Evolutionary conservation across 345 rosid genomes (phyloP).

Genomic region (Laguncularia racemosa): DNA sequence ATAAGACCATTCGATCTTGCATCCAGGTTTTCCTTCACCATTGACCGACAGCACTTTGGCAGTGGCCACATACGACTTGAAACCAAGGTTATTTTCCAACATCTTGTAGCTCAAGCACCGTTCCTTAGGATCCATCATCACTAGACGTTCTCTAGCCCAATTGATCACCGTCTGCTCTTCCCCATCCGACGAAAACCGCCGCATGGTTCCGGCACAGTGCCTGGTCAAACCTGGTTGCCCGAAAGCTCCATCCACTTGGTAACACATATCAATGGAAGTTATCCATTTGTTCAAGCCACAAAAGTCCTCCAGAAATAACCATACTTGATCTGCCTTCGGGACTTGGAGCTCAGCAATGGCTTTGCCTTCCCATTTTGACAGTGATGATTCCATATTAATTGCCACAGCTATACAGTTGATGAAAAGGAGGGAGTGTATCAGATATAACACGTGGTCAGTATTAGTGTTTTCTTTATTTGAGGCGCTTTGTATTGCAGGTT

Average conservation of each 20-base stretch:
- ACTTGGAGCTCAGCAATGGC: conserved; percentile 4
- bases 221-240: conserved; percentile 15
- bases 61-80: neutral
- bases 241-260: conserved; percentile 3
- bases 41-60: neutral
- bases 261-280: neutral
- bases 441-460: too few relatives aligned
- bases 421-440: too few relatives aligned
- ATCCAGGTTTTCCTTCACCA: neutral
- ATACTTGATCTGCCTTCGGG: conserved; percentile 12
- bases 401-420: too few relatives aligned
- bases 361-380: conserved; percentile 12
- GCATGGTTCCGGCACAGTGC: neutral
- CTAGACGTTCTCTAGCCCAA: conserved; percentile 4
- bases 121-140: neutral
- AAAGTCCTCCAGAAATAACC: conserved; percentile 17
- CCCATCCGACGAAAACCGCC: neutral
- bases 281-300: conserved; percentile 7
- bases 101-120: neutral
- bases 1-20: conserved; percentile 3
- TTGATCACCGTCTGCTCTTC: neutral
- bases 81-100: neutral
- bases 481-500: too few relatives aligned
- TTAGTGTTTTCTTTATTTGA: too few relatives aligned
- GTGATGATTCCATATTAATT: neutral